phyloP scores from a whole-genome alignment of 2,329 filamentous ascomycete genomes.

The Trichophaea hybrida region DNA sequence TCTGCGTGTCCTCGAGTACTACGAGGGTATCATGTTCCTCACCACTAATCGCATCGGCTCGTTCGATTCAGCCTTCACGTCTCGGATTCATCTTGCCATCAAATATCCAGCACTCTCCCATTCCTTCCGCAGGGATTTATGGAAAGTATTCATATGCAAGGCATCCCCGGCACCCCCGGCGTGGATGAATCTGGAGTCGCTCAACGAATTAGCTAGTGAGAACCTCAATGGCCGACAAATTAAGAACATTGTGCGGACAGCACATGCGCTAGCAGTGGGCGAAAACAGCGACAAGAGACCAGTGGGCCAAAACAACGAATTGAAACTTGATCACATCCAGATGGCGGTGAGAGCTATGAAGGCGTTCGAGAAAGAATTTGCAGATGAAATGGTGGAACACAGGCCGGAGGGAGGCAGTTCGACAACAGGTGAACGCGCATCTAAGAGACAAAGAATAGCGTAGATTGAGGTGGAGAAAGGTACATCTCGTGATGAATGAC shows the following conservation, averaged over 20 bases:
- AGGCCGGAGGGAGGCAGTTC: too few species aligned
- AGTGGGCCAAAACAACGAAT: too few species aligned
- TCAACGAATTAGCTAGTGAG: background rate
- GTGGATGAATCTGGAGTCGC: background rate
- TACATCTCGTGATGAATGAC: too few species aligned
- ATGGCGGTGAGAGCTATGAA: too few species aligned
- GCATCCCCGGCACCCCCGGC: background rate
- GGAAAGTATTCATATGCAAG: background rate
- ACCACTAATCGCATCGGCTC: conserved; percentile 70
- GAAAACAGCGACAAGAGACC: too few species aligned
- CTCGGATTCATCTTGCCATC: background rate
- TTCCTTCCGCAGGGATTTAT: background rate
- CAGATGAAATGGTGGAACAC: too few species aligned
- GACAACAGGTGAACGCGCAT: too few species aligned
- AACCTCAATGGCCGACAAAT: background rate
- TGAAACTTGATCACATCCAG: too few species aligned
- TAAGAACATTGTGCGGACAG: background rate
- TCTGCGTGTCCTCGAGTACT: conserved; percentile 74
- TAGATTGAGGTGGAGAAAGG: too few species aligned
- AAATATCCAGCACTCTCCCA: background rate
- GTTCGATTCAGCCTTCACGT: background rate
- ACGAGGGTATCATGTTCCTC: conserved; percentile 78
- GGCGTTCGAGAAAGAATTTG: too few species aligned
- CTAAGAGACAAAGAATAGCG: too few species aligned
- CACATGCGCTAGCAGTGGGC: background rate